phyloP scores from a whole-genome alignment of 768 basidiomycete species.

The Suillus cothurnatus region DNA sequence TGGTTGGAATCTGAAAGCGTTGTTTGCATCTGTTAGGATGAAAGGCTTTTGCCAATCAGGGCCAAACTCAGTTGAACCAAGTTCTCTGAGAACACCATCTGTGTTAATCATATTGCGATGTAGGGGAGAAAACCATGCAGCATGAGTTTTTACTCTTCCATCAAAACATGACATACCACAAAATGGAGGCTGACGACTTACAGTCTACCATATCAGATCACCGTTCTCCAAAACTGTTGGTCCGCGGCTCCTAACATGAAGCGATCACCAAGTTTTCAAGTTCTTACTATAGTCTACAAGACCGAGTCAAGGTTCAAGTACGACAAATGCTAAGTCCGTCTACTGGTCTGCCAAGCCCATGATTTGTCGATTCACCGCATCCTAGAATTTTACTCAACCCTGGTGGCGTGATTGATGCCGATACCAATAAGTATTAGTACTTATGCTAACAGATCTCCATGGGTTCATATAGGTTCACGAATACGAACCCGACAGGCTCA shows the following conservation, averaged over 20 bases:
- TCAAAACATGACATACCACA: background rate
- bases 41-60: background rate
- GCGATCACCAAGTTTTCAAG: background rate
- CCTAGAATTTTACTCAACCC: background rate
- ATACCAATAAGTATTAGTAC: background rate
- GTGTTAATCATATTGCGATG: background rate
- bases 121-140: too few relatives aligned
- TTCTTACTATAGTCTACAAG: too few relatives aligned
- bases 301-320: background rate
- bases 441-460: background rate
- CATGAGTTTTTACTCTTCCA: background rate
- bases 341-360: background rate
- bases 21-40: slow-evolving; percentile 4
- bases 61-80: background rate
- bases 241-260: background rate
- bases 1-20: background rate
- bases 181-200: background rate
- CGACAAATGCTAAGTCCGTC: background rate
- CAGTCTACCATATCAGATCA: background rate
- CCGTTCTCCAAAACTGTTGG: background rate
- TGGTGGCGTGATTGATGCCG: background rate
- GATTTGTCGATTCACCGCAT: background rate
- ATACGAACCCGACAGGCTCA: background rate
- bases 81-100: background rate
- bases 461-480: background rate